Conservation (phyloP, 1,284 basidiomycete species). For the Wallemia mellicola region DNA sequence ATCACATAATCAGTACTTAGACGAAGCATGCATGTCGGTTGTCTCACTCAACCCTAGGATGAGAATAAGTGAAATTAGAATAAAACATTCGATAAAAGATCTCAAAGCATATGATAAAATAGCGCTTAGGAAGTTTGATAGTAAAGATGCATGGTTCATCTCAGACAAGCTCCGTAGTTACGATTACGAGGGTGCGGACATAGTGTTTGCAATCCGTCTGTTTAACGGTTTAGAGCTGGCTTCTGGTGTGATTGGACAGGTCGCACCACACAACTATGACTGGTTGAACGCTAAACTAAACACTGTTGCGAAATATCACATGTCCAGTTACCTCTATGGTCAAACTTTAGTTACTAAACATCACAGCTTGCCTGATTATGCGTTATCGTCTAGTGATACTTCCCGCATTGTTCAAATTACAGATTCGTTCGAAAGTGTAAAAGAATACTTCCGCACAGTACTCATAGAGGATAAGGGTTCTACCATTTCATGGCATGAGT, state of each 20-base stretch:
- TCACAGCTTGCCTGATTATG: too few relatives aligned
- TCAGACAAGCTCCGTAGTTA: background rate
- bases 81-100: background rate
- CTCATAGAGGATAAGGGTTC: background rate
- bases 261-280: background rate
- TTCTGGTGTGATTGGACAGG: background rate
- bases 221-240: background rate
- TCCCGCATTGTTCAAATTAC: too few relatives aligned
- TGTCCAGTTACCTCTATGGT: background rate
- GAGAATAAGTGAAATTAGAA: background rate
- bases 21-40: too few relatives aligned
- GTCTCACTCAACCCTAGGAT: background rate
- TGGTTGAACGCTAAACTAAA: background rate
- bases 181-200: background rate
- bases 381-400: too few relatives aligned
- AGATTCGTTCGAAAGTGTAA: too few relatives aligned
- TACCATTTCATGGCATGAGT: too few relatives aligned
- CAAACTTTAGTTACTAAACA: background rate
- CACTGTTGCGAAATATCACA: background rate
- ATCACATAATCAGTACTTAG: too few relatives aligned
- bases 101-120: background rate
- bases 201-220: background rate
- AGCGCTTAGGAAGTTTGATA: background rate
- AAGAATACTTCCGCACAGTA: too few relatives aligned
- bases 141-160: background rate